Evolutionary conservation across 768 basidiomycete genomes (phyloP), one percentile per base, ranked within the genome.

Genomic region (Mycena galericulata): DNA sequence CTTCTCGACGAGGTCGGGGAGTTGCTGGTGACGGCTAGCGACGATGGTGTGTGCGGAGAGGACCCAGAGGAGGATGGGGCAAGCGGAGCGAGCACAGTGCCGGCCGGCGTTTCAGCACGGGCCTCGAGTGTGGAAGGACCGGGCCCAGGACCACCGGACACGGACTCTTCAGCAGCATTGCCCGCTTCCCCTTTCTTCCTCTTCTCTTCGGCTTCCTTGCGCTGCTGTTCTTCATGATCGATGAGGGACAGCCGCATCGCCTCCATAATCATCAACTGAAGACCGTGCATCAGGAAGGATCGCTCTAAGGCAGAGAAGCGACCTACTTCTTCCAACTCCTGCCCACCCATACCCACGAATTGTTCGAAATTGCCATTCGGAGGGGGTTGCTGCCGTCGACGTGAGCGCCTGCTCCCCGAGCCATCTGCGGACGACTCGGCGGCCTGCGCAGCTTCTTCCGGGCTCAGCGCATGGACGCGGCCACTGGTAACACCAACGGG

Each of bases 191-290:
- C 84, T 55, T 82, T 83, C 79, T 88, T 89, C 74, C 81, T 86
- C 79, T 87, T 90, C 78, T 92, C 89, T 74, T 89, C 91, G 63
- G 86, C 87, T 75, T 93, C 89, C 75, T 88, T 90, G 74, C 89
- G 87, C 76, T 96, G 95, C 62, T 96, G 93, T 74, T 96, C 96
- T 80, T 98, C 97, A 75, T 99, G 96, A 65, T 99, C 97, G 53
- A 98, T 77, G 71, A 98, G 84, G 29, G 96, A 98, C 64, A 98
- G 82, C 61, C 97, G 90, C 96, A 99, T 99, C 6, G 98, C 98
- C 81, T 99, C 98, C 94, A 97, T 97, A 61, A 99, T 84, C 97
- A 99, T 98, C 47, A 99, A 81, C 95, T 99, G 69, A 43, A 71
- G 50, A 51, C 61, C 22, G 61, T 45, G 38, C 72, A 36, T 36